Percentiles rank a stretch among this genome's conserved stretches.
Evolutionary conservation across 208 protist genomes (phyloP).

Genomic region (Crithidia mellificae): DNA sequence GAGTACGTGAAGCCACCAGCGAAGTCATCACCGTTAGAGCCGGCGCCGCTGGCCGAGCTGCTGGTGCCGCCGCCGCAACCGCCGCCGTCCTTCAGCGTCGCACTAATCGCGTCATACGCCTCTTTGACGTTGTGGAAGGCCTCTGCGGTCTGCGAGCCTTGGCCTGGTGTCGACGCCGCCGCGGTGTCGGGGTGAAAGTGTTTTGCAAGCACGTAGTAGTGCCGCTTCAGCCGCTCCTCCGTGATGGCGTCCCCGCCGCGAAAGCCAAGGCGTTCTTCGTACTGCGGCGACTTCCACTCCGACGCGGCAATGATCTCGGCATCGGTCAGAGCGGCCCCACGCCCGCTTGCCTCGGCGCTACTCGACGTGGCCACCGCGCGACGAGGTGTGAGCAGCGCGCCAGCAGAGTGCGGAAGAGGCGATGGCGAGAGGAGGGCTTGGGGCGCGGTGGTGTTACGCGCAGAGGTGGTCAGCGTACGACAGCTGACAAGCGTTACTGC

Average conservation of each 20-base stretch:
- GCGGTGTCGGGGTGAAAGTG: slow-evolving; percentile 78
- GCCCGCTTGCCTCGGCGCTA: not conserved
- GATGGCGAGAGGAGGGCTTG: not conserved
- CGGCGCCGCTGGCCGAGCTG: not conserved
- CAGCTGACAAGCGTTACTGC: not conserved
- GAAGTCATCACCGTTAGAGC: not conserved
- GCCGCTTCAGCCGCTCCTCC: slow-evolving; percentile 50
- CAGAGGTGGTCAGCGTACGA: not conserved
- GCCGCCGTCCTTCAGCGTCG: slow-evolving; percentile 23
- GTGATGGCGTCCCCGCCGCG: slow-evolving; percentile 32
- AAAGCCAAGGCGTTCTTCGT: slow-evolving; percentile 74
- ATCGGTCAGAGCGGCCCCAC: slow-evolving; percentile 13
- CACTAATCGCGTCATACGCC: slow-evolving; percentile 58
- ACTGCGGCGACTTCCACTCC: slow-evolving; percentile 43
- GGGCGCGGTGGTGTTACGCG: too few species aligned
- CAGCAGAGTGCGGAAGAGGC: not conserved
- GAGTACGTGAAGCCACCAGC: slow-evolving; percentile 43
- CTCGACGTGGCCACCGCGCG: not conserved
- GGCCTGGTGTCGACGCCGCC: not conserved
- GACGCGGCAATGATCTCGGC: slow-evolving; percentile 39
- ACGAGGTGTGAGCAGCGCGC: not conserved
- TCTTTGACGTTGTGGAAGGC: slow-evolving; percentile 79
- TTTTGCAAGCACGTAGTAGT: slow-evolving; percentile 74
- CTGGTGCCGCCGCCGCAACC: not conserved
- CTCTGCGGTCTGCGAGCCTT: slow-evolving; percentile 28